Evolutionary conservation across 2,329 filamentous ascomycete species (phyloP).

Genomic region (Botryotinia calthae): DNA sequence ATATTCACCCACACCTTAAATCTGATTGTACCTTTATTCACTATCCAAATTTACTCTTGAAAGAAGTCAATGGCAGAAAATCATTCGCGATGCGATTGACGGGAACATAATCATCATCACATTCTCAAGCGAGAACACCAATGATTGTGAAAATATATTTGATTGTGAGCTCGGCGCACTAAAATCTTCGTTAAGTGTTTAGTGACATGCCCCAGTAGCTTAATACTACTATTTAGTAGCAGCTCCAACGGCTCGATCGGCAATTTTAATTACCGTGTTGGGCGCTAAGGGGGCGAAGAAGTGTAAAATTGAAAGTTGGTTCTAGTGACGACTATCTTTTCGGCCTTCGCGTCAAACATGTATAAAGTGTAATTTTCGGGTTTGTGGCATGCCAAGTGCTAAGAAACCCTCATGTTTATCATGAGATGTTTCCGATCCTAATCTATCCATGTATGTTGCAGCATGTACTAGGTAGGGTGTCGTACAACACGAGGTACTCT

Average conservation of each 20-base stretch:
- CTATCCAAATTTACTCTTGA: background rate
- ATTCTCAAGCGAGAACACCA: slow-evolving; percentile 7
- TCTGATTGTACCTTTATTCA: too few relatives aligned
- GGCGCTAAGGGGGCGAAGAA: background rate
- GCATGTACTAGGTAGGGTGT: slow-evolving; percentile 12
- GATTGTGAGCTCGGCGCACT: background rate
- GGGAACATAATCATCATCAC: background rate
- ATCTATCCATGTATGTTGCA: slow-evolving; percentile 10
- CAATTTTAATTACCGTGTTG: background rate
- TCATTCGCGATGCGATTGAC: background rate
- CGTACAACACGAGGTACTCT: slow-evolving; percentile 7
- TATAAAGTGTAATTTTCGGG: background rate
- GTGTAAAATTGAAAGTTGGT: background rate
- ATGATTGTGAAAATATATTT: background rate
- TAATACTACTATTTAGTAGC: background rate
- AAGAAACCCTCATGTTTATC: background rate
- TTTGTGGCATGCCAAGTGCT: background rate
- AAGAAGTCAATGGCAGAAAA: background rate
- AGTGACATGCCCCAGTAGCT: slow-evolving; percentile 6
- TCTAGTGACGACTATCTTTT: slow-evolving; percentile 1
- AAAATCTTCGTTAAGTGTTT: background rate
- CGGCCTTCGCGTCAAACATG: background rate
- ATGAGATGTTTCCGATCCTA: background rate
- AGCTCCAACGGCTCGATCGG: background rate
- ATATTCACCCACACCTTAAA: background rate